Evolutionary conservation across 2,329 filamentous ascomycete species (phyloP).

Genomic region (Trichophyton rubrum): DNA sequence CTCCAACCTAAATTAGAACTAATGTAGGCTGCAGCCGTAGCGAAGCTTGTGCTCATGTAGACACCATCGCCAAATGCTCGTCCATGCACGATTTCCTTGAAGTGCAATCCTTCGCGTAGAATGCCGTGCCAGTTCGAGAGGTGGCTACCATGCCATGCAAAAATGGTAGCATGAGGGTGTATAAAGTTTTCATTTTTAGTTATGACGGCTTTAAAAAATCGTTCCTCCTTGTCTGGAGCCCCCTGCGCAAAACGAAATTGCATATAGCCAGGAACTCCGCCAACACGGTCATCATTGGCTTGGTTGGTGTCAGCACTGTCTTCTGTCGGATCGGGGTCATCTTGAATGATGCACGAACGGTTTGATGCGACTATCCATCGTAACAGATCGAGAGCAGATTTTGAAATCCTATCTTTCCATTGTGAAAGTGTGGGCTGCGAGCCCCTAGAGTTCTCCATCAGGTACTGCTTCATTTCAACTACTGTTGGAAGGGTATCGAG

Average conservation of each 20-base stretch:
- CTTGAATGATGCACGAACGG: slow-evolving; percentile 69
- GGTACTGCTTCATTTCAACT: slow-evolving; percentile 33
- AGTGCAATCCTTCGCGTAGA: slow-evolving; percentile 69
- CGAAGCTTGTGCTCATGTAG: slow-evolving; percentile 57
- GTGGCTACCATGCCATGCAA: slow-evolving; percentile 75
- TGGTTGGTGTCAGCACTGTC: slow-evolving; percentile 9
- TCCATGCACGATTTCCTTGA: slow-evolving; percentile 49
- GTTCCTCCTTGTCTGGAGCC: slow-evolving; percentile 70
- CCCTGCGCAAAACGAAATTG: slow-evolving; percentile 86
- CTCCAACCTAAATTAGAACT: background rate
- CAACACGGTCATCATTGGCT: slow-evolving; percentile 40
- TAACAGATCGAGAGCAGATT: slow-evolving; percentile 54
- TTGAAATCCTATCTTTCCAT: slow-evolving; percentile 51
- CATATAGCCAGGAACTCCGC: slow-evolving; percentile 53
- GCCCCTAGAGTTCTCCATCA: slow-evolving; percentile 26
- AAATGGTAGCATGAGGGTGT: slow-evolving; percentile 52
- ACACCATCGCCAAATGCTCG: slow-evolving; percentile 66
- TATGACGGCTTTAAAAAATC: slow-evolving; percentile 54
- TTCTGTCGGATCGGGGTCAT: slow-evolving; percentile 35
- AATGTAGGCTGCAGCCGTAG: slow-evolving; percentile 44
- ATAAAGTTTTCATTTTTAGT: slow-evolving; percentile 9
- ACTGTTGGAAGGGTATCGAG: slow-evolving; percentile 31
- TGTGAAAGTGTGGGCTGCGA: slow-evolving; percentile 32
- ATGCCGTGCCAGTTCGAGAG: slow-evolving; percentile 82
- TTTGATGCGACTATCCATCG: slow-evolving; percentile 88